Percentiles rank a stretch among this genome's conserved stretches.
These are phyloP conservation scores for Aspergillus vadensis DNA, from an alignment of 2,329 filamentous ascomycete genomes.

Conservation along the genomic window DNA sequence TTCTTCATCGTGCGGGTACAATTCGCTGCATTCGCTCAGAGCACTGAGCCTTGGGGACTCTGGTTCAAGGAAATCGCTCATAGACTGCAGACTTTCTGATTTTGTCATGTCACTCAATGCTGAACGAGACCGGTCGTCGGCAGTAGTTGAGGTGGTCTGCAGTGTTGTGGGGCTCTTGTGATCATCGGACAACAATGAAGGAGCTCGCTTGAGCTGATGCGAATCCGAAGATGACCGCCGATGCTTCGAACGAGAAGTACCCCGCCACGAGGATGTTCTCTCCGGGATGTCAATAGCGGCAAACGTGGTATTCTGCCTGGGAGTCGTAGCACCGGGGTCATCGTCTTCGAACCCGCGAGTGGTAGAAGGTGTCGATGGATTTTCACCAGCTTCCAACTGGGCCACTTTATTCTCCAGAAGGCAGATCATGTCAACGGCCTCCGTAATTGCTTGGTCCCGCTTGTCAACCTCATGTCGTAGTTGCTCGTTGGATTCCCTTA, in stretches of 20 bases:
- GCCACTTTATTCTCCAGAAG: conserved; percentile 45
- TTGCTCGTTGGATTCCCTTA: conserved; percentile 42
- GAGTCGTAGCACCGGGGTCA: conserved; percentile 30
- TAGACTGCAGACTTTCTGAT: conserved; percentile 40
- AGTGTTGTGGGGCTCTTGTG: conserved; percentile 41
- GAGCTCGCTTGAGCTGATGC: conserved; percentile 36
- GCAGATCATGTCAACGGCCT: conserved; percentile 48
- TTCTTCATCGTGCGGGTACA: conserved; percentile 35
- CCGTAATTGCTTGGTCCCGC: conserved; percentile 44
- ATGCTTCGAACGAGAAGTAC: conserved; percentile 21
- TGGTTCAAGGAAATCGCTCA: conserved; percentile 36
- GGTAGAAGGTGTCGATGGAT: conserved; percentile 28
- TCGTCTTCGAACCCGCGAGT: conserved; percentile 29
- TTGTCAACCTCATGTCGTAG: conserved; percentile 42
- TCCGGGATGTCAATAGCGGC: conserved; percentile 40
- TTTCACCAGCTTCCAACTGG: conserved; percentile 28
- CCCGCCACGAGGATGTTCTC: conserved; percentile 40
- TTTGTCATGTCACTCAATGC: conserved; percentile 35
- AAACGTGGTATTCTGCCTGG: conserved; percentile 24
- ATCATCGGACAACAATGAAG: conserved; percentile 43
- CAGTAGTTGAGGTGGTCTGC: conserved; percentile 41
- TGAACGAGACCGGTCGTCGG: conserved; percentile 30
- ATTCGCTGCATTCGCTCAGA: conserved; percentile 49
- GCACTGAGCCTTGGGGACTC: conserved; percentile 46
- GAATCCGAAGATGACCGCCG: conserved; percentile 25